Evolutionary conservation across 306 rosid genomes (phyloP).

Genomic region (Glycine soja): DNA sequence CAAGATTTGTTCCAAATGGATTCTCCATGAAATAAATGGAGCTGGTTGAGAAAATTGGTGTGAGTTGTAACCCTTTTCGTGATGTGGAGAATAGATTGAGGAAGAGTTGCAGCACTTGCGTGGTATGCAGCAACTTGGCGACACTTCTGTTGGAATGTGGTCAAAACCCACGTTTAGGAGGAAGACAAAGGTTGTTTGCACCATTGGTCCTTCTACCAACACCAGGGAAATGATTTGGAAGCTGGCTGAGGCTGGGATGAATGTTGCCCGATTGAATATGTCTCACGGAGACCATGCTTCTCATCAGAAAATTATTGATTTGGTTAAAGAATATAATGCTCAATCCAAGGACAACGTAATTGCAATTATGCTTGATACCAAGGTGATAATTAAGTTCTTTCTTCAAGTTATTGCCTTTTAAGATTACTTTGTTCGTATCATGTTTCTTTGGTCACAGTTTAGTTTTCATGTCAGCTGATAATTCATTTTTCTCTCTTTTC

Average conservation of each 20-base stretch:
- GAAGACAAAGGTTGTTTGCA: constrained; percentile 97
- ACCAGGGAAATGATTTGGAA: constrained; percentile 97
- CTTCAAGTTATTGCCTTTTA: background rate
- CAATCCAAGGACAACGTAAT: constrained; percentile 77
- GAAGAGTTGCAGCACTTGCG: constrained; percentile 65
- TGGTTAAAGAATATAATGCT: constrained; percentile 91
- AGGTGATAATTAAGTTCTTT: constrained; percentile 55
- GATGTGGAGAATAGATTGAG: constrained; percentile 56
- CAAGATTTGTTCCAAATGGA: too few species aligned
- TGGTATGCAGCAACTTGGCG: constrained; percentile 64
- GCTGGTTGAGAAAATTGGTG: background rate
- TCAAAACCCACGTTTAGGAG: constrained; percentile 82
- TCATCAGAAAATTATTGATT: constrained; percentile 92
- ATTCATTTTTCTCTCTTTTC: constrained; percentile 30
- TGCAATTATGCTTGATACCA: constrained; percentile 97
- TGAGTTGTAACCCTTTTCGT: constrained; percentile 17
- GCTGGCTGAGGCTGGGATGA: constrained; percentile 97
- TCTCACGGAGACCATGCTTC: constrained; percentile 98
- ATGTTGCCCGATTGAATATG: constrained; percentile 96
- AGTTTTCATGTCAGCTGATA: constrained; percentile 8
- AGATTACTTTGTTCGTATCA: constrained; percentile 4
- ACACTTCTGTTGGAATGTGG: constrained; percentile 78
- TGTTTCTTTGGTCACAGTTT: background rate
- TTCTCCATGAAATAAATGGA: background rate
- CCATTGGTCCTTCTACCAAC: constrained; percentile 95